Conservation (phyloP, 2,329 filamentous ascomycete genomes). For the Colletotrichum magnum region DNA sequence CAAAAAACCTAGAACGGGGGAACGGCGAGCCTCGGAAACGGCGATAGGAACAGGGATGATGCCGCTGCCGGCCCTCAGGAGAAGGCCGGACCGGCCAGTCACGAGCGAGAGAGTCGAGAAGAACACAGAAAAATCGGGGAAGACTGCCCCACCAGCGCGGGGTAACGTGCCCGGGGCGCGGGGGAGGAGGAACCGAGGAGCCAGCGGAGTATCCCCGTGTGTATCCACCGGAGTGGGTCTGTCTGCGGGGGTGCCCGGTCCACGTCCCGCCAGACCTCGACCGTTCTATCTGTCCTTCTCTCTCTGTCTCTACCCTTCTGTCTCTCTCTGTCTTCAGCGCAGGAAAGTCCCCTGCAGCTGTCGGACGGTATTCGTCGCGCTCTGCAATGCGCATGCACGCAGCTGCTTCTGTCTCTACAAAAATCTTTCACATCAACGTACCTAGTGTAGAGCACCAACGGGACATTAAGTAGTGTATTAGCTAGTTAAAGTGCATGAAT, state of each 20-base stretch:
- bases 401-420: no score
- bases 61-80: not conserved
- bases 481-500: not conserved
- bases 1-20: conserved; percentile 14
- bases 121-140: conserved; percentile 29
- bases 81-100: not conserved
- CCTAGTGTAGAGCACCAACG: no score
- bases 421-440: no score
- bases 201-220: conserved; percentile 2
- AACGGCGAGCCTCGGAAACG: not conserved
- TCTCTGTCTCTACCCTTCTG: no score
- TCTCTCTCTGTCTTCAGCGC: no score
- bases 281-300: not conserved
- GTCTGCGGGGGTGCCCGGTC: not conserved
- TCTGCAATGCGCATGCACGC: no score
- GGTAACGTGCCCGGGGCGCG: conserved; percentile 37
- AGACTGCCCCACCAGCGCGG: conserved; percentile 30
- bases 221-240: conserved; percentile 6
- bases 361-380: no score
- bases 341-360: no score
- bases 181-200: conserved; percentile 38
- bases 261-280: not conserved
- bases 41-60: not conserved
- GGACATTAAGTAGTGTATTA: no score
- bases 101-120: not conserved